Evolutionary conservation across 148 eudicot genomes (phyloP), one percentile per base, ranked within the genome.

Genomic region (Chenopodium suecicum): DNA sequence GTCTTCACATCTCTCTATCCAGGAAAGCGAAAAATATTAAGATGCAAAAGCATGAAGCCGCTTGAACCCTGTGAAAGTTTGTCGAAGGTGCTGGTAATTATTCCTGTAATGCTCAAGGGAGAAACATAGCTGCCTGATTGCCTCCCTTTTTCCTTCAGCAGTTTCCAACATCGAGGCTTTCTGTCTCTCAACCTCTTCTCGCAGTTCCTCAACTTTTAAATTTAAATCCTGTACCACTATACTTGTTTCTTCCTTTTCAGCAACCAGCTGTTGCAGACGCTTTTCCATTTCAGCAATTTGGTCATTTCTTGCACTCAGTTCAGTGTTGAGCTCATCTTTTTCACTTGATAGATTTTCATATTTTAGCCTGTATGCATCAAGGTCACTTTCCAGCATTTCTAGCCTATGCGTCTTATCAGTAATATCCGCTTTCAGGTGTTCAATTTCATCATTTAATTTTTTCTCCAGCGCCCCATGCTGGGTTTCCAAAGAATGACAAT

Each of bases 141-240:
- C 98, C 84, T 94, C 98, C 63, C 97, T 80, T 68, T 94, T 94
- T 78, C 86, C 93, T 83, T 94, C 98, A 23, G 97, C 97, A 23
- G 89, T 89, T 87, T 93, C 91, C 44, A 68, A 1, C 44, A 91
- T 86, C 70, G 80, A 44, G 69, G 74, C 90, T 64, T 74, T 82
- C 29, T 90, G 92, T 71, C 84, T 87, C 88, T 88, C 89, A 56
- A 91, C 84, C 81, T 90, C 92, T n/a, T 27, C 83, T 81, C 87
- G 85, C 44, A 94, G 82, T n/a, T 89, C 88, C 70, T 77, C 82
- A 52, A 88, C 86, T 84, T 82, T 85, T 50, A 74, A 75, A 20
- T 84, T 85, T 82, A 89, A 66, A 58, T 87, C 91, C 73, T 84
- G 89, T 47, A 67, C 88, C 34, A 76, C 68, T 75, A 65, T 70